Percentiles rank a stretch among this genome's conserved stretches.
These are phyloP conservation scores for Annona cherimola DNA, from an alignment of 164 flowering plant genomes.

Conservation along the genomic window DNA sequence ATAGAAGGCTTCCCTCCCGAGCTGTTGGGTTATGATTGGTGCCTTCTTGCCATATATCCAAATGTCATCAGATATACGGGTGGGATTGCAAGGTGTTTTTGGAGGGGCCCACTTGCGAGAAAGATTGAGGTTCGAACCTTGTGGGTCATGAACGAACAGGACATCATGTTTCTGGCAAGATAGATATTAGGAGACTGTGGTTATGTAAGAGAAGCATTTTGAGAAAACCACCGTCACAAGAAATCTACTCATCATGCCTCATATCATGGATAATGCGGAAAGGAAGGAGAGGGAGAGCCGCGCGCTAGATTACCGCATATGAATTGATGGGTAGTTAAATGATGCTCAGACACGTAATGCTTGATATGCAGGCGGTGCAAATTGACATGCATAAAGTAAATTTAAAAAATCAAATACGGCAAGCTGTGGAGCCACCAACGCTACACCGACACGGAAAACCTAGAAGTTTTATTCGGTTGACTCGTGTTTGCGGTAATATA, in stretches of 20 bases:
- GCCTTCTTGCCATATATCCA: not conserved
- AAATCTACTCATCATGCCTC: conserved; percentile 16
- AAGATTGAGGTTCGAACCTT: not conserved
- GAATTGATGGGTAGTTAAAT: too few species aligned
- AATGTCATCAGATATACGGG: not conserved
- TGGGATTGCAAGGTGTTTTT: conserved; percentile 1
- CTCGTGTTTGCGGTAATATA: too few species aligned
- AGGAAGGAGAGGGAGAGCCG: too few species aligned
- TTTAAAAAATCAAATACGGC: too few species aligned
- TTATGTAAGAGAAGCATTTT: conserved; percentile 9
- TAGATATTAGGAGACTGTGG: conserved; percentile 6
- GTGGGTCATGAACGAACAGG: not conserved
- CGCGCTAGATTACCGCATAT: too few species aligned
- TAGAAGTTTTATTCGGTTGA: too few species aligned
- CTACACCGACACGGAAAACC: too few species aligned
- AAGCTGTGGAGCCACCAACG: too few species aligned
- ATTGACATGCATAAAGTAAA: too few species aligned
- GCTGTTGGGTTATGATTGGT: conserved; percentile 9
- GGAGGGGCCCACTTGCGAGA: not conserved
- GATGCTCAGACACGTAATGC: too few species aligned
- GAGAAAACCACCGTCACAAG: conserved; percentile 39
- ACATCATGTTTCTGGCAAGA: not conserved
- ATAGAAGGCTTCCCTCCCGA: not conserved
- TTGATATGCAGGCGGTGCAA: too few species aligned
- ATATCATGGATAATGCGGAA: not conserved